These are phyloP conservation scores for Monilinia fructigena DNA, from an alignment of 2,329 filamentous ascomycete genomes.

Conservation along the genomic window DNA sequence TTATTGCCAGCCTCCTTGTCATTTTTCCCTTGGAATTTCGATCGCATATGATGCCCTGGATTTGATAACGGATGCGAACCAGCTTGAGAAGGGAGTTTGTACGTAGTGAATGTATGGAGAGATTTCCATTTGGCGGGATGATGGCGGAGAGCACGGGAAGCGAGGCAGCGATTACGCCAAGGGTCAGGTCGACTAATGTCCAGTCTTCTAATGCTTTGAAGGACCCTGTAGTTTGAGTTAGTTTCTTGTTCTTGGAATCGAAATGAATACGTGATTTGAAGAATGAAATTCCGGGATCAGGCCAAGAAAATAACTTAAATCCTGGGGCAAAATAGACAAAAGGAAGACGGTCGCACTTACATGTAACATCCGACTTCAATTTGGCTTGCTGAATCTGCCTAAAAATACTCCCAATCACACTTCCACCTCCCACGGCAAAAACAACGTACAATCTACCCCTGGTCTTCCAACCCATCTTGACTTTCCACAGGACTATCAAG, in stretches of 20 bases:
- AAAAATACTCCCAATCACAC: constrained; percentile 39
- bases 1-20: background rate
- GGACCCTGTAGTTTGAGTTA: background rate
- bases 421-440: constrained; percentile 40
- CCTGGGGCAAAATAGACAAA: background rate
- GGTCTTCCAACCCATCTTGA: constrained; percentile 38
- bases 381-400: constrained; percentile 33
- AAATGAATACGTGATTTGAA: too few relatives aligned
- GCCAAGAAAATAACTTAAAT: too few relatives aligned
- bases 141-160: constrained; percentile 41
- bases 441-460: constrained; percentile 40
- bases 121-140: constrained; percentile 25
- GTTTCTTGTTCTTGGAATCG: background rate
- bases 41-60: background rate
- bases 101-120: background rate
- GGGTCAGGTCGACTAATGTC: constrained; percentile 40
- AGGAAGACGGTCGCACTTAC: background rate
- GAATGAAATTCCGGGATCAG: too few relatives aligned
- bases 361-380: constrained; percentile 13
- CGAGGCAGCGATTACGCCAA: constrained; percentile 40
- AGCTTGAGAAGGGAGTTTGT: background rate
- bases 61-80: background rate
- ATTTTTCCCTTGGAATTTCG: background rate
- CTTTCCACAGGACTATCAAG: constrained; percentile 42
- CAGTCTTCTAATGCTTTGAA: constrained; percentile 39